phyloP scores from a whole-genome alignment of 768 basidiomycete species.

The Leccinum subgranulosum region DNA sequence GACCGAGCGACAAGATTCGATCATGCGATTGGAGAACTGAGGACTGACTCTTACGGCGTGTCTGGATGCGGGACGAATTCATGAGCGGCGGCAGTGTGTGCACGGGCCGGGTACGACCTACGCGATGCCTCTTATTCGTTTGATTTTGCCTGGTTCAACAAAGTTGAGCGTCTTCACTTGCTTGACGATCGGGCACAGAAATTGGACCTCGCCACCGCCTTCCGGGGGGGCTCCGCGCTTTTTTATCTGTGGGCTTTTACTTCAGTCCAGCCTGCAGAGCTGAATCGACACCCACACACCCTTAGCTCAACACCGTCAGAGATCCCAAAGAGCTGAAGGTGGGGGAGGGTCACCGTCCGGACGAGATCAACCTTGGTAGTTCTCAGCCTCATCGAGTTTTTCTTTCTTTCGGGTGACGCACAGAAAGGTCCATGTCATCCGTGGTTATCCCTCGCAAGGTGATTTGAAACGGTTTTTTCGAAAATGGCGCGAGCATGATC shows the following conservation, averaged over 20 bases:
- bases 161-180: constrained; percentile 93
- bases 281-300: constrained; percentile 38
- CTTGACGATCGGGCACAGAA: constrained; percentile 89
- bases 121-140: constrained; percentile 94
- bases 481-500: constrained; percentile 87
- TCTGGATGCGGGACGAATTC: constrained; percentile 37
- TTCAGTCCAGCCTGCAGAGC: not conserved
- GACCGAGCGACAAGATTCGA: constrained; percentile 88
- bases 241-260: constrained; percentile 61
- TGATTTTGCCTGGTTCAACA: constrained; percentile 86
- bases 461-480: constrained; percentile 80
- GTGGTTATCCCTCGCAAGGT: constrained; percentile 90
- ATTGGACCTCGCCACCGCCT: constrained; percentile 93
- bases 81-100: not conserved
- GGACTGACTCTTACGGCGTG: constrained; percentile 97
- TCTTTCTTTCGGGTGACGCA: constrained; percentile 33
- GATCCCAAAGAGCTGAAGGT: constrained; percentile 86
- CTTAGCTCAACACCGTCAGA: constrained; percentile 88
- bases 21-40: constrained; percentile 97
- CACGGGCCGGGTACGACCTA: constrained; percentile 40
- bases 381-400: constrained; percentile 8
- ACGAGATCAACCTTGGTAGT: constrained; percentile 73
- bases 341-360: constrained; percentile 86
- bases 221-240: constrained; percentile 88
- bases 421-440: constrained; percentile 89